Evolutionary conservation across 768 basidiomycete genomes (phyloP), one percentile per base, ranked within the genome.

Genomic region (Auricularia sp.): DNA sequence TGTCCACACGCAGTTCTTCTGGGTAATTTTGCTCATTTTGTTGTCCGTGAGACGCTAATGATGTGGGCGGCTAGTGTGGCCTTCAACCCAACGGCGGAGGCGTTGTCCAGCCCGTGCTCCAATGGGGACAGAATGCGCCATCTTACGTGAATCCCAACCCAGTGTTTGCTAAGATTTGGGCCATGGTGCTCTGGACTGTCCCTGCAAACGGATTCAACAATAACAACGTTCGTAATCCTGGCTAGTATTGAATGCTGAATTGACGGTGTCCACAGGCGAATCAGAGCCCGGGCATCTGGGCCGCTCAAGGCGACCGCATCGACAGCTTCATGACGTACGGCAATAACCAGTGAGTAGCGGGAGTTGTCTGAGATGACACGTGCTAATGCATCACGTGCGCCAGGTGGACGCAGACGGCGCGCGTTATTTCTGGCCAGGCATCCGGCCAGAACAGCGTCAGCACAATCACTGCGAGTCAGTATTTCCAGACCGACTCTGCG

Each of bases 31-130:
- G 6, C 10, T 6, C 39, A 8, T 42, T 16, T 8, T 18, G 47
- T 16, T 6, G 18, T 18, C 6, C 21, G 5, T 6, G 18, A 21
- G 6, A 18, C 5, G 14, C 47, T 51, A 6, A 51, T 18, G 18
- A 18, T 16, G 21, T 44, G 18, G 43, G 18, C 18, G 47, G 23
- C n/a, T 44, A 62, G 61, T 62, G 61, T 39, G 61, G 61, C 4
- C 42, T 62, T 12, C 61, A 62, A 23, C 61, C 61, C 5, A 44
- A 35, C 18, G 61, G 61, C 6, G 61, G 61, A 33, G 61, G 61
- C 6, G 61, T 62, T 7, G 61, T 62, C 8, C 61, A 62, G 43
- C 61, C 61, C n/a, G 61, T 62, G 12, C 34, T 62, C 11, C 61
- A 62, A 39, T 62, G 61, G 61, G 61, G 61, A 10, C 34, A 62